Base-by-base conservation (phyloP, 805 yeast genomes). In the Yamadazyma akitaensis region DNA sequence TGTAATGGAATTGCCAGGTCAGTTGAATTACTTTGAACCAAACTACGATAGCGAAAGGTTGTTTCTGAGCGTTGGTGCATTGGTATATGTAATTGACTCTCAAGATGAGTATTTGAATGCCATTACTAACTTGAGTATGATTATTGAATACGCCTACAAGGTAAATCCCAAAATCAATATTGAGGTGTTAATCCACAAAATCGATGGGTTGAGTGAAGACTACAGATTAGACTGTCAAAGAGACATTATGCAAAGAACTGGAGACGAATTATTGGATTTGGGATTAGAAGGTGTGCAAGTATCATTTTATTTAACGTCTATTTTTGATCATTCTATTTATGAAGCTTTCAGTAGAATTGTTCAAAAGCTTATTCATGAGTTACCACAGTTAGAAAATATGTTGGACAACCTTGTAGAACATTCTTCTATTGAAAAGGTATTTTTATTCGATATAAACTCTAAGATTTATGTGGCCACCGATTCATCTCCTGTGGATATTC, bases 381-480 rank as follows among this genome's bases (percentile, higher is more conserved):
- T 91, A 41, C 95, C 97, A 2, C 81, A 85, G 28, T 70, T 94
- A 53, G 98, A 94, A 55, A 89, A 88, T 61, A 73, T 94, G 77
- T 75, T 94, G 56, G 97, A 94, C 63, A 81, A 88, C 53, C 70
- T 94, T 50, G 91, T 92, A 53, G 90, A 88, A 52, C 94, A 90
- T 61, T 85, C 91, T 12, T 86, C 87, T 21, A 85, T 94, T 51
- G 99, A 94, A 54, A 94, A 94, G 69, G 92, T 94, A 16, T 94
- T 91, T 58, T 64, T 94, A 47, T 92, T 94, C 58, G 99, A 94
- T 61, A 81, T 92, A 21, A 87, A 88, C 59, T 86, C 96, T 14
- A 94, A 94, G 62, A 88, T 94, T 17, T 94, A 92, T 61, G 90
- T 92, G 41, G 97, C 97, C 5, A 92, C 98, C 0, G 99, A 94